A percentile compares a stretch with the other conserved stretches of the same genome.
Conservation (phyloP, 352 stramenopile genomes). For the Halophytophthora batemanensis region DNA sequence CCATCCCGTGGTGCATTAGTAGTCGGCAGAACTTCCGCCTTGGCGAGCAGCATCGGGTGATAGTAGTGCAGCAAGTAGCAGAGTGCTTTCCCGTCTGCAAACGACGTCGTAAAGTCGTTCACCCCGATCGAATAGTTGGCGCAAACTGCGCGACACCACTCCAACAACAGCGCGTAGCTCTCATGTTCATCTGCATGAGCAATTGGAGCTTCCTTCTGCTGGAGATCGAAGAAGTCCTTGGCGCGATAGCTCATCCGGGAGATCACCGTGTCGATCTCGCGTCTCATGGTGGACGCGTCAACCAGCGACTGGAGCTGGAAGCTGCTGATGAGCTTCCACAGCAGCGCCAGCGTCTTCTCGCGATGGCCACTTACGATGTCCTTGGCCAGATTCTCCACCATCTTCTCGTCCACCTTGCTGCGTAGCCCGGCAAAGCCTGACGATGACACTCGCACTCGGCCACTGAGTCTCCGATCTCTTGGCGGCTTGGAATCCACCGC, state of each 20-base stretch:
- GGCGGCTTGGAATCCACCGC: conserved; percentile 8
- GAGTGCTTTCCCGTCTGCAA: conserved; percentile 91
- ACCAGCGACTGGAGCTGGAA: conserved; percentile 90
- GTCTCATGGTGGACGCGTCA: conserved; percentile 59
- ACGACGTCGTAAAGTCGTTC: conserved; percentile 90
- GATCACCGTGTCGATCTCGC: conserved; percentile 76
- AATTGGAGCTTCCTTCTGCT: conserved; percentile 36
- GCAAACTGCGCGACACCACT: conserved; percentile 92
- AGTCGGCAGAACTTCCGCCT: conserved; percentile 53
- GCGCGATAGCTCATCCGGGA: conserved; percentile 69
- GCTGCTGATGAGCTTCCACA: conserved; percentile 92
- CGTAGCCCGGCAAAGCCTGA: conserved; percentile 49
- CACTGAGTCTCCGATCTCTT: conserved; percentile 8
- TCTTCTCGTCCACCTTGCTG: conserved; percentile 52
- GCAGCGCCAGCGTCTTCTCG: conserved; percentile 91
- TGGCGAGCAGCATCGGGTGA: conserved; percentile 88
- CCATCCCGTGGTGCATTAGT: conserved; percentile 25
- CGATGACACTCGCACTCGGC: conserved; percentile 26
- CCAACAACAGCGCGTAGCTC: conserved; percentile 77
- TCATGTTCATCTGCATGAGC: conserved; percentile 37
- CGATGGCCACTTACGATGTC: conserved; percentile 96
- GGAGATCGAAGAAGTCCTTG: conserved; percentile 54
- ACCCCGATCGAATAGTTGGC: conserved; percentile 87
- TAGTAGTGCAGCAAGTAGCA: conserved; percentile 96
- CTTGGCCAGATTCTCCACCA: conserved; percentile 74